Evolutionary conservation across 2,329 filamentous ascomycete species (phyloP).

Genomic region (Alternaria longipes): DNA sequence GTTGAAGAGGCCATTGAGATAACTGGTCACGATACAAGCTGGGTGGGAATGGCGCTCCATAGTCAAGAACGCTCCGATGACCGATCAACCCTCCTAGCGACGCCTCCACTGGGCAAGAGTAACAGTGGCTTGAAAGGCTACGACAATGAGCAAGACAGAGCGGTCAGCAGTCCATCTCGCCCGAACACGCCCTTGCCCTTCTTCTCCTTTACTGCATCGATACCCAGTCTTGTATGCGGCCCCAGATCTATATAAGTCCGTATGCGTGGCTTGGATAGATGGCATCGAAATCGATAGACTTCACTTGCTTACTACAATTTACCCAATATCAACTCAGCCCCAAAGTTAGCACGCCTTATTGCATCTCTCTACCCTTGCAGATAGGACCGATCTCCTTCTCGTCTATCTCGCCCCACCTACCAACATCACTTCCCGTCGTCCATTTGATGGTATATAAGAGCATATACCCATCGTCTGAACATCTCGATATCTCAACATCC

Average conservation of each 20-base stretch:
- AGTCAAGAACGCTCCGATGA: slow-evolving; percentile 12
- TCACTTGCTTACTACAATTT: slow-evolving; percentile 6
- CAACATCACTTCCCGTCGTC: background rate
- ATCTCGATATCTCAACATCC: background rate
- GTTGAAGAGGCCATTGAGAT: background rate
- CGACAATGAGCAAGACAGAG: slow-evolving; percentile 21
- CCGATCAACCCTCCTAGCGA: slow-evolving; percentile 18
- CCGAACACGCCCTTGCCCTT: slow-evolving; percentile 7
- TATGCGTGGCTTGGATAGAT: slow-evolving; percentile 4
- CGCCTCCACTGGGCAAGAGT: slow-evolving; percentile 31
- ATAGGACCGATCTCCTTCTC: slow-evolving; percentile 7
- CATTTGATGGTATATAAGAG: slow-evolving; percentile 3
- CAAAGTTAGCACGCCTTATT: slow-evolving; percentile 7
- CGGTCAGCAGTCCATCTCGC: slow-evolving; percentile 31
- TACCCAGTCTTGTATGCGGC: slow-evolving; percentile 1
- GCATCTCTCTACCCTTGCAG: slow-evolving; percentile 1
- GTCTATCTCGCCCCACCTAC: slow-evolving; percentile 3
- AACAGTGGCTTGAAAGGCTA: slow-evolving; percentile 40
- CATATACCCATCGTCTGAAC: slow-evolving; percentile 3
- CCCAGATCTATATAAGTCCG: slow-evolving; percentile 27
- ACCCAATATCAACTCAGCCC: slow-evolving; percentile 7
- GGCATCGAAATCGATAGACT: slow-evolving; percentile 7
- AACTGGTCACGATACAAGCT: background rate
- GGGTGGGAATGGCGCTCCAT: background rate
- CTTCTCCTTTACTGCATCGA: slow-evolving; percentile 1